A percentile compares a stretch with the other conserved stretches of the same genome.
These are phyloP conservation scores for Cardiospermum halicacabum DNA, from an alignment of 345 rosid species.

Conservation along the genomic window DNA sequence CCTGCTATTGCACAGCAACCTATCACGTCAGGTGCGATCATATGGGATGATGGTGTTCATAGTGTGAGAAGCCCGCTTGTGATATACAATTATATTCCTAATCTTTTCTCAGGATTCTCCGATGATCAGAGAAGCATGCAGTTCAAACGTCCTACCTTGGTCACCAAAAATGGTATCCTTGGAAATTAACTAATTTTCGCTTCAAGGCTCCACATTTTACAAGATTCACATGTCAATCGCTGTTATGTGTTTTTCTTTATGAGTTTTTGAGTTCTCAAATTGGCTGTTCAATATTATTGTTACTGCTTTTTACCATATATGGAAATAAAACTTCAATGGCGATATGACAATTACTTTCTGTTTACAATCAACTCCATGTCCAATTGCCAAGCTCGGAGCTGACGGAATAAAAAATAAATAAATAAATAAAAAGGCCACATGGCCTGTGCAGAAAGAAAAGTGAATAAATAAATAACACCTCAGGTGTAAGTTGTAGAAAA, in stretches of 20 bases:
- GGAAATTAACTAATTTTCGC: constrained; percentile 5
- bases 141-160: constrained; percentile 16
- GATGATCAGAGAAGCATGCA: neutral
- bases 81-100: constrained; percentile 25
- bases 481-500: no score
- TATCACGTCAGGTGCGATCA: constrained; percentile 28
- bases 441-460: no score
- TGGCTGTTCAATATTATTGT: neutral
- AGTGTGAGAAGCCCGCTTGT: constrained; percentile 34
- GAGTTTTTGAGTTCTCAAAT: neutral
- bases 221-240: neutral
- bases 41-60: constrained; percentile 28
- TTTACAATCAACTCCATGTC: neutral
- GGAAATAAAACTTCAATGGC: constrained; percentile 7
- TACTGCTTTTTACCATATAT: neutral
- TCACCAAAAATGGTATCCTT: constrained; percentile 22
- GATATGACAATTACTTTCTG: neutral
- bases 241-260: neutral
- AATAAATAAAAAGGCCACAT: no score
- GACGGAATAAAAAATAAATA: no score
- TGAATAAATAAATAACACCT: no score
- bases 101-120: neutral
- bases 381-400: neutral
- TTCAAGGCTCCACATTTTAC: neutral
- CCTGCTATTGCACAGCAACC: constrained; percentile 21